phyloP scores from a whole-genome alignment of 2,329 filamentous ascomycete species.

The Beauveria varroae region DNA sequence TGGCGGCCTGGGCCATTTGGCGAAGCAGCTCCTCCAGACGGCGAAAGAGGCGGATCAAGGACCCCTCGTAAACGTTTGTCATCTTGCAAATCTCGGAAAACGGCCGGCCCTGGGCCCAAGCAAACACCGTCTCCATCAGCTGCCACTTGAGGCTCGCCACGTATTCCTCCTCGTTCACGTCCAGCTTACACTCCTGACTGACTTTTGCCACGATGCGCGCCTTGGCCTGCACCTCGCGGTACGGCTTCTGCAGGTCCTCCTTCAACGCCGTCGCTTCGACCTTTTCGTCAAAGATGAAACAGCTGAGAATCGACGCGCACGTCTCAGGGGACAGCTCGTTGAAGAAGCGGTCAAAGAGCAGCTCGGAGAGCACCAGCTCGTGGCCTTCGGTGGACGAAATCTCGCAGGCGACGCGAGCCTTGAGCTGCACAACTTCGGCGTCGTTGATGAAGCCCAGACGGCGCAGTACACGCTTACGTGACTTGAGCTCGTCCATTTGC shows the following conservation, averaged over 20 bases:
- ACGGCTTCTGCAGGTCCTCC: constrained; percentile 81
- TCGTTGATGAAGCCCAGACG: constrained; percentile 95
- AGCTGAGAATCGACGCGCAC: constrained; percentile 77
- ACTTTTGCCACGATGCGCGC: constrained; percentile 87
- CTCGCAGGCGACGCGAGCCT: constrained; percentile 94
- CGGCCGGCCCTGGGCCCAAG: constrained; percentile 82
- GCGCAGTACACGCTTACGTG: constrained; percentile 87
- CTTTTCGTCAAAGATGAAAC: constrained; percentile 98
- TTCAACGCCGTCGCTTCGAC: constrained; percentile 68
- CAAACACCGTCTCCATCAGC: constrained; percentile 91
- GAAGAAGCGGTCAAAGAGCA: constrained; percentile 96
- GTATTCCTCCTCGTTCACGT: constrained; percentile 93
- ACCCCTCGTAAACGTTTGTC: constrained; percentile 97
- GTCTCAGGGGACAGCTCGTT: constrained; percentile 88
- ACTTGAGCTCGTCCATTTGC: constrained; percentile 93
- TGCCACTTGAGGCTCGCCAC: constrained; percentile 84
- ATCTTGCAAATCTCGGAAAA: constrained; percentile 98
- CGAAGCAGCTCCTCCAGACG: constrained; percentile 88
- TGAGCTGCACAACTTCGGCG: constrained; percentile 88
- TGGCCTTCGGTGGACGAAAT: constrained; percentile 89
- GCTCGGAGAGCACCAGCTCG: constrained; percentile 84
- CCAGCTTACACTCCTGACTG: constrained; percentile 86
- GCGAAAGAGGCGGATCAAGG: constrained; percentile 90
- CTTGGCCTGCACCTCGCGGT: constrained; percentile 77
- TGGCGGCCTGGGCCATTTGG: constrained; percentile 91